Evolutionary conservation across 2,329 filamentous ascomycete species (phyloP).

Genomic region (Achaetomium macrosporum): DNA sequence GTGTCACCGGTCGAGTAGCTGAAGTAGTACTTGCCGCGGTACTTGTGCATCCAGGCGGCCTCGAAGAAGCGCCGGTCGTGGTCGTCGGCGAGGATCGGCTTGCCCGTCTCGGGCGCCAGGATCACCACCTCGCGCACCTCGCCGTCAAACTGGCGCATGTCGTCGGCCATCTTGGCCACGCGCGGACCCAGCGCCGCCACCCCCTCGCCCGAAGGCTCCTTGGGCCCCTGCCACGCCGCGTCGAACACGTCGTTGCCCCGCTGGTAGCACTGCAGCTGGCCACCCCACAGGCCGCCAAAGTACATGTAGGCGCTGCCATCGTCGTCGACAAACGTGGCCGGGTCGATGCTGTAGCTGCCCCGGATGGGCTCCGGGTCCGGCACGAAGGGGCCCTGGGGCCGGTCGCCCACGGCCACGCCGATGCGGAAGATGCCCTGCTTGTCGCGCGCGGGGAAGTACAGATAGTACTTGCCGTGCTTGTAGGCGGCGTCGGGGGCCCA

Average conservation of each 20-base stretch:
- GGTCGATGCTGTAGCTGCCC: slow-evolving; percentile 72
- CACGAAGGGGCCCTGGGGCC: slow-evolving; percentile 63
- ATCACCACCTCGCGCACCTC: slow-evolving; percentile 57
- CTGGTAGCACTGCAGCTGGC: slow-evolving; percentile 72
- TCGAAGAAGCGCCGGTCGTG: slow-evolving; percentile 75
- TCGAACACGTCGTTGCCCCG: slow-evolving; percentile 51
- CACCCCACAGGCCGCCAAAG: slow-evolving; percentile 76
- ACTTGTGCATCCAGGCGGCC: slow-evolving; percentile 74
- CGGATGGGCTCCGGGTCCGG: slow-evolving; percentile 59
- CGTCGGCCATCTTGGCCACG: slow-evolving; percentile 56
- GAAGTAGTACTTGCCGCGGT: slow-evolving; percentile 64
- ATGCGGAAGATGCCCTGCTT: slow-evolving; percentile 65
- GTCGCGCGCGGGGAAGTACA: slow-evolving; percentile 73
- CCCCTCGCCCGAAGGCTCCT: slow-evolving; percentile 54
- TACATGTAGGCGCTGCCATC: slow-evolving; percentile 62
- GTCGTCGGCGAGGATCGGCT: slow-evolving; percentile 58
- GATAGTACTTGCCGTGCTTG: slow-evolving; percentile 64
- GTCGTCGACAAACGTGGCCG: slow-evolving; percentile 66
- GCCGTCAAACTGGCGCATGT: slow-evolving; percentile 59
- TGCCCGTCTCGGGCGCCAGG: slow-evolving; percentile 54
- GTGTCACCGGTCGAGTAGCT: slow-evolving; percentile 74
- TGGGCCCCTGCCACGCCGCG: slow-evolving; percentile 44
- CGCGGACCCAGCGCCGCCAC: slow-evolving; percentile 57
- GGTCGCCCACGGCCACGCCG: slow-evolving; percentile 60
- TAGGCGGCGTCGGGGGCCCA: slow-evolving; percentile 73